These are phyloP conservation scores for Talaromyces proteolyticus DNA, from an alignment of 495 filamentous ascomycete genomes.

Conservation along the genomic window DNA sequence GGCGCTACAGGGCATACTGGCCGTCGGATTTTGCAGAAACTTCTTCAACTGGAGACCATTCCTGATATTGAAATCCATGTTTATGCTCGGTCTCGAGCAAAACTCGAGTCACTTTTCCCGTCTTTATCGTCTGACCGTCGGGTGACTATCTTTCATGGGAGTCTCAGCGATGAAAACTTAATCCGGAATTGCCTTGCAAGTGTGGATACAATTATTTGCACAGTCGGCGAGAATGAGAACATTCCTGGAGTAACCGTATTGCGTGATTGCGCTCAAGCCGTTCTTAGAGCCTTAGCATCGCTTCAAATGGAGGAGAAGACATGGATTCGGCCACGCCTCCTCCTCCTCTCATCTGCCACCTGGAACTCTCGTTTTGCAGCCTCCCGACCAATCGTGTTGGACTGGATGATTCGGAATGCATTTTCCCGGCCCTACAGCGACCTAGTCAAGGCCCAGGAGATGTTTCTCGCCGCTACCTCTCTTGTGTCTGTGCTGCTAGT, in stretches of 20 bases:
- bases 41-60: too few species aligned
- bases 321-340: neutral
- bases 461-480: neutral
- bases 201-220: neutral
- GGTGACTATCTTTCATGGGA: neutral
- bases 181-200: neutral
- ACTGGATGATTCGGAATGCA: neutral
- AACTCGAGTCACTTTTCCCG: neutral
- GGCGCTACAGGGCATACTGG: neutral
- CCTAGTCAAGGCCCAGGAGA: neutral
- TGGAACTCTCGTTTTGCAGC: neutral
- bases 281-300: neutral
- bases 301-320: neutral
- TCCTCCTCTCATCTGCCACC: neutral
- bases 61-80: neutral
- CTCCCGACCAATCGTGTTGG: neutral
- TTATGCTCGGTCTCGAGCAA: neutral
- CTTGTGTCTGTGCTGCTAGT: neutral
- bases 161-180: neutral
- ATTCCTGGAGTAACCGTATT: neutral
- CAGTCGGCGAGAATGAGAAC: neutral
- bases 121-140: neutral
- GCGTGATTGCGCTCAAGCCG: neutral
- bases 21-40: neutral
- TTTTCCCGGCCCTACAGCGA: neutral